Evolutionary conservation across 306 rosid genomes (phyloP).

Genomic region (Hippophae rhamnoides): DNA sequence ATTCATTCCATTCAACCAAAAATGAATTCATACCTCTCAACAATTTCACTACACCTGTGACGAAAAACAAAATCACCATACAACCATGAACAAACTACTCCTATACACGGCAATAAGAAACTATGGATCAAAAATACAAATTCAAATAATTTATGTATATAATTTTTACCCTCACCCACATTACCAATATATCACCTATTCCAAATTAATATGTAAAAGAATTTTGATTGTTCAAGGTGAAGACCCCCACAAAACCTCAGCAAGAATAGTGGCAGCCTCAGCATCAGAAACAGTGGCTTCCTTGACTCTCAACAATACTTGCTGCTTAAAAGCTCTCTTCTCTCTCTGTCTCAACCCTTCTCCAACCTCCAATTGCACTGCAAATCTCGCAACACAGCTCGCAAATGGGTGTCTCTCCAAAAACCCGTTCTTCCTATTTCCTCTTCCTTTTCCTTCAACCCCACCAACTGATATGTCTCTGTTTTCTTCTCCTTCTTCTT

Average conservation of each 20-base stretch:
- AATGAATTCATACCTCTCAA: too few relatives aligned
- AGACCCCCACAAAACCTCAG: conserved; percentile 88
- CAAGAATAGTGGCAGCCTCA: conserved; percentile 67
- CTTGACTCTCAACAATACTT: conserved; percentile 49
- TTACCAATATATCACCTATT: too few relatives aligned
- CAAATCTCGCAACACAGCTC: conserved; percentile 73
- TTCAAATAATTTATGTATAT: too few relatives aligned
- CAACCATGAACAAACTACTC: too few relatives aligned
- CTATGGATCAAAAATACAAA: too few relatives aligned
- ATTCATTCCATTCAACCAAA: too few relatives aligned
- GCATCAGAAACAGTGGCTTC: conserved; percentile 66
- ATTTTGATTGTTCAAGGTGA: conserved; percentile 28
- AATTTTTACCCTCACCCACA: too few relatives aligned
- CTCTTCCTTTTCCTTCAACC: conserved; percentile 22
- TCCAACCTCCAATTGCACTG: conserved; percentile 82
- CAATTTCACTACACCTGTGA: too few relatives aligned
- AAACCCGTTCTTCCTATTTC: conserved; percentile 22
- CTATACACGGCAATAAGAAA: too few relatives aligned
- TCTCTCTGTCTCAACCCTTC: conserved; percentile 89
- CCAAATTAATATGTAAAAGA: too few relatives aligned
- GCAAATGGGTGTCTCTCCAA: conserved; percentile 51
- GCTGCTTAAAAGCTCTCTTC: conserved; percentile 65
- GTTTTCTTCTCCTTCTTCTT: conserved; percentile 6
- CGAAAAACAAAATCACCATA: too few relatives aligned
- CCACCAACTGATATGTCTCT: conserved; percentile 17